Conservation (phyloP, 306 rosid genomes). For the Lagenaria siceraria region DNA sequence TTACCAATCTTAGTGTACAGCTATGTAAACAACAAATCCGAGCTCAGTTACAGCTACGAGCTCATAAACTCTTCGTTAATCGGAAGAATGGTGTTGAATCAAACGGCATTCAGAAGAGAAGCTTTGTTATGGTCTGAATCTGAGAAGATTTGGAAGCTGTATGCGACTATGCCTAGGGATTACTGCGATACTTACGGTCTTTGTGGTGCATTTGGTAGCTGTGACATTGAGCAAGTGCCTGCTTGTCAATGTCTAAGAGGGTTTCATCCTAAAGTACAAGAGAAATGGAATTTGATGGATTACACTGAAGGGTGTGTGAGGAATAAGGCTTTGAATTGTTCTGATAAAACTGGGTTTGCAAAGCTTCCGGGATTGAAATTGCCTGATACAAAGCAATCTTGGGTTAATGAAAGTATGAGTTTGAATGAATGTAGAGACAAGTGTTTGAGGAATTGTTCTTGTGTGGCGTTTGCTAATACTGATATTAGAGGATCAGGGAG, state of each 20-base stretch:
- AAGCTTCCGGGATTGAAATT: conserved; percentile 12
- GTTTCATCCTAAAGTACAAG: conserved; percentile 27
- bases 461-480: conserved; percentile 34
- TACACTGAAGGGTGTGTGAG: conserved; percentile 40
- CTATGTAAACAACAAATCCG: conserved; percentile 23
- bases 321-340: conserved; percentile 18
- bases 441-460: conserved; percentile 44
- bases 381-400: neutral
- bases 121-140: conserved; percentile 21
- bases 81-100: conserved; percentile 34
- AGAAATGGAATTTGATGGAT: conserved; percentile 33
- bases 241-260: conserved; percentile 35
- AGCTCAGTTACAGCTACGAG: conserved; percentile 26
- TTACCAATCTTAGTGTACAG: conserved; percentile 21
- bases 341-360: conserved; percentile 21
- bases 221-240: conserved; percentile 22
- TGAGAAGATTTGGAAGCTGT: conserved; percentile 26
- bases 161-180: conserved; percentile 18
- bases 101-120: conserved; percentile 16
- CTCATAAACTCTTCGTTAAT: conserved; percentile 20
- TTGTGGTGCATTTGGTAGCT: conserved; percentile 41
- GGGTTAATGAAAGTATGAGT: conserved; percentile 20
- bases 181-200: conserved; percentile 30
- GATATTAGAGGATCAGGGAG: conserved; percentile 35
- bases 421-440: conserved; percentile 27